A percentile compares a stretch with the other conserved stretches of the same genome.
Conservation (phyloP, 441 rosid species). For the Corymbia citriodora region DNA sequence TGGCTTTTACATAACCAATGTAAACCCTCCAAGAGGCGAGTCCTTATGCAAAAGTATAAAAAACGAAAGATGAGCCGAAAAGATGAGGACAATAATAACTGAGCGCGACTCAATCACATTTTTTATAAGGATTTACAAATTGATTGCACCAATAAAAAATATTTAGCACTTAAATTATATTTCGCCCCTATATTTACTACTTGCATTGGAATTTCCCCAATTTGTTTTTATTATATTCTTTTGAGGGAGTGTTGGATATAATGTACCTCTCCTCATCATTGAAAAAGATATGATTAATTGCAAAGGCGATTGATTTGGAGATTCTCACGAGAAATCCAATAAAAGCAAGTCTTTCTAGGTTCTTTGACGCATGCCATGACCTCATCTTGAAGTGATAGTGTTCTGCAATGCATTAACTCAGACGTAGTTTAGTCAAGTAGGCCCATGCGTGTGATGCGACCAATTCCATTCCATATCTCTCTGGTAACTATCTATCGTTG, state of each 20-base stretch:
- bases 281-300: not conserved
- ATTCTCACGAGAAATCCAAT: not conserved
- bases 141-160: too few relatives aligned
- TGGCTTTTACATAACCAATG: not conserved
- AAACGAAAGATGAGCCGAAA: not conserved
- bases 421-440: too few relatives aligned
- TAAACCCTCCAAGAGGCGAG: not conserved
- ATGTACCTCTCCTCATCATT: not conserved
- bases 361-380: not conserved
- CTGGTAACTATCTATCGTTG: not conserved
- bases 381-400: not conserved
- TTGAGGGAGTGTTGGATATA: not conserved
- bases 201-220: too few relatives aligned
- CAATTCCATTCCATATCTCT: not conserved
- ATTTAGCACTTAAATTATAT: too few relatives aligned
- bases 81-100: not conserved
- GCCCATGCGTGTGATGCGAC: not conserved
- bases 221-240: too few relatives aligned
- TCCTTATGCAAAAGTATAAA: not conserved
- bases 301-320: not conserved
- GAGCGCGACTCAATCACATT: not conserved
- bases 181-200: too few relatives aligned
- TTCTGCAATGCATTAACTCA: too few relatives aligned
- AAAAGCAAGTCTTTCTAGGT: not conserved
- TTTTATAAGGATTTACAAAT: not conserved